phyloP scores from a whole-genome alignment of 2,329 filamentous ascomycete genomes.

The Talaromyces sp. region DNA sequence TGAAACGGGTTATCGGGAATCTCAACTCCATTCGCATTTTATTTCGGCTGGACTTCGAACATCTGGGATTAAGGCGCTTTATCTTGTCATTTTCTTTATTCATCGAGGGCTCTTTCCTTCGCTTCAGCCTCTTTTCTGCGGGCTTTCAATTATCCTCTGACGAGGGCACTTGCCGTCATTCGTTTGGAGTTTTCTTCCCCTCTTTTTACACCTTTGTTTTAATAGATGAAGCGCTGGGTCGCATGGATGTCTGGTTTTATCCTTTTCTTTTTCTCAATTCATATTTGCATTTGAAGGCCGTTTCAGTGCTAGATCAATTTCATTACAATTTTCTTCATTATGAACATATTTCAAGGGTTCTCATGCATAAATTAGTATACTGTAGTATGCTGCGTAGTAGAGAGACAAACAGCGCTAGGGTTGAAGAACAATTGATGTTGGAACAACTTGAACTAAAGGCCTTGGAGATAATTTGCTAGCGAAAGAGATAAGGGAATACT shows the following conservation, averaged over 20 bases:
- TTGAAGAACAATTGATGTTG: too few relatives aligned
- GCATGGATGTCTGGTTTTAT: constrained; percentile 10
- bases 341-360: too few relatives aligned
- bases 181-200: constrained; percentile 6
- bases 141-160: too few relatives aligned
- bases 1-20: constrained; percentile 11
- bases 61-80: constrained; percentile 13
- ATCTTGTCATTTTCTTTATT: constrained; percentile 6
- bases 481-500: too few relatives aligned
- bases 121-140: too few relatives aligned
- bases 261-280: neutral
- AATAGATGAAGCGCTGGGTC: constrained; percentile 23
- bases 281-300: constrained; percentile 5
- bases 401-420: too few relatives aligned
- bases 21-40: constrained; percentile 14
- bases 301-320: constrained; percentile 13
- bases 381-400: too few relatives aligned
- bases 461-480: too few relatives aligned
- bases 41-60: constrained; percentile 2
- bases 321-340: neutral
- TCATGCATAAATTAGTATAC: too few relatives aligned
- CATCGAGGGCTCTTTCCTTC: too few relatives aligned
- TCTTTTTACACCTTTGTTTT: constrained; percentile 8
- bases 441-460: too few relatives aligned
- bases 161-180: constrained; percentile 5